Conservation (phyloP, 140 eudicot genomes). For the Oenanthe javanica region DNA sequence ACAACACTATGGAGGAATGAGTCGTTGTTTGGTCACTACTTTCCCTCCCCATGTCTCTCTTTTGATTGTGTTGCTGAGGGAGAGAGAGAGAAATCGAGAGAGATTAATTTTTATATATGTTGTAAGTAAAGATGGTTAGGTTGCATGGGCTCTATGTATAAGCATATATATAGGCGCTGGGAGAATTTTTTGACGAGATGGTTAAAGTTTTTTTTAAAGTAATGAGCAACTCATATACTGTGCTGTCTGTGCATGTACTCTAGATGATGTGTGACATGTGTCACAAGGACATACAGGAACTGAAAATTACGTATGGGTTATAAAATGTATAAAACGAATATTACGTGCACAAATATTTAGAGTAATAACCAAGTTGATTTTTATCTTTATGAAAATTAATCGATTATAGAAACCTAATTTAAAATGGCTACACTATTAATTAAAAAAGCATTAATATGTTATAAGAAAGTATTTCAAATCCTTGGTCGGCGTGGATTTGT, state of each 20-base stretch:
- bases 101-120: background rate
- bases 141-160: slow-evolving; percentile 17
- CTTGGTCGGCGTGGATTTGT: too few relatives aligned
- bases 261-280: background rate
- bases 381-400: too few relatives aligned
- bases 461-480: too few relatives aligned
- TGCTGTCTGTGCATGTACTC: background rate
- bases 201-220: background rate
- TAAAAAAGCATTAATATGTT: too few relatives aligned
- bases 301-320: too few relatives aligned
- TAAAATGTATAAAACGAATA: too few relatives aligned
- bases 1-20: slow-evolving; percentile 41
- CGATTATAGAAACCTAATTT: too few relatives aligned
- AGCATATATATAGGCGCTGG: background rate
- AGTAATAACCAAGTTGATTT: too few relatives aligned
- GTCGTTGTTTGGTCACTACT: slow-evolving; percentile 13
- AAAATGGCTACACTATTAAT: too few relatives aligned
- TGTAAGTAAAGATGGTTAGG: slow-evolving; percentile 1
- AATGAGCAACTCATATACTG: background rate
- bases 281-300: background rate
- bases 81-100: background rate
- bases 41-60: slow-evolving; percentile 21
- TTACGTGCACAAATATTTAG: too few relatives aligned
- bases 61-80: background rate
- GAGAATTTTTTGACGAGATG: background rate